Percentiles rank a stretch among this genome's conserved stretches.
Conservation (phyloP, 1,139 yeast species). For the Geotrichum citri-aurantii region DNA sequence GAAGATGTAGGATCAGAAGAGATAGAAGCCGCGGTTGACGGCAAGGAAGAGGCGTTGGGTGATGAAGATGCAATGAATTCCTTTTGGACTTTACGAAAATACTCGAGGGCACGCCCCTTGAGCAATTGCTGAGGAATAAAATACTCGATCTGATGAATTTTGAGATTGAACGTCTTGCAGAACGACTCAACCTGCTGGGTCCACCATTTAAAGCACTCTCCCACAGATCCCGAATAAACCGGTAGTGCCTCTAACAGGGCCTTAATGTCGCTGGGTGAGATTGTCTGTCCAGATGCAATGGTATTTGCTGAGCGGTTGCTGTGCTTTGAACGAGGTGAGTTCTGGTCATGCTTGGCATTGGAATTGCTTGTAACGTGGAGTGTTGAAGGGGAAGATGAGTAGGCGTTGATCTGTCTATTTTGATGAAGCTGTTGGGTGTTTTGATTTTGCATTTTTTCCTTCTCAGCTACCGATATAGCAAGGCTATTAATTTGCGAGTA, state of each 20-base stretch:
- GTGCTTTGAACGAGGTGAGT: background rate
- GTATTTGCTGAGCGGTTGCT: background rate
- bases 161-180: conserved; percentile 16
- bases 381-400: background rate
- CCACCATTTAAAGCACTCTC: conserved; percentile 19
- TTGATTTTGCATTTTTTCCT: background rate
- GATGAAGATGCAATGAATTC: conserved; percentile 1
- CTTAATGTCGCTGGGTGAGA: conserved; percentile 10
- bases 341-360: background rate
- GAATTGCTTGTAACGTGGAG: background rate
- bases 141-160: conserved; percentile 12
- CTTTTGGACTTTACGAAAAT: conserved; percentile 7
- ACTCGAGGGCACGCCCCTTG: conserved; percentile 14
- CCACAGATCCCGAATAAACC: conserved; percentile 14
- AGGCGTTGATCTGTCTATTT: background rate
- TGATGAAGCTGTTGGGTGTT: background rate
- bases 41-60: background rate
- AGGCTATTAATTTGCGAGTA: conserved; percentile 11
- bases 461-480: conserved; percentile 18
- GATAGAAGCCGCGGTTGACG: background rate
- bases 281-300: background rate
- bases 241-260: conserved; percentile 15
- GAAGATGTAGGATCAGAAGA: background rate
- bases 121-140: conserved; percentile 14
- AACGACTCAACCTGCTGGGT: conserved; percentile 17